Conservation (phyloP, 169 alveolate species). For the Amoebophrya sp. region DNA sequence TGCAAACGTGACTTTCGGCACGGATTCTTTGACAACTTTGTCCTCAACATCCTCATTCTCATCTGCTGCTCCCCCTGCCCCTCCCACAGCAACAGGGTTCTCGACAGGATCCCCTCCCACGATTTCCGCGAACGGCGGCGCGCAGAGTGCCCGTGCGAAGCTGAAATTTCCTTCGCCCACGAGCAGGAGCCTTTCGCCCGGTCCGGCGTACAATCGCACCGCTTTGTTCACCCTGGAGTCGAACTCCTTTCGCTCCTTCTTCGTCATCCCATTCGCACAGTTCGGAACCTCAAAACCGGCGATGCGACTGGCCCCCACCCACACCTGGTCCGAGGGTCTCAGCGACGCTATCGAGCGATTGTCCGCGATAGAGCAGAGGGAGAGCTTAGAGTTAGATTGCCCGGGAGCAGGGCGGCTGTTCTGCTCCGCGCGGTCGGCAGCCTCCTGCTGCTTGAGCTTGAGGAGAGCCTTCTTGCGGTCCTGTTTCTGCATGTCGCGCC, state of each 20-base stretch:
- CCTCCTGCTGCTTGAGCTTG: neutral
- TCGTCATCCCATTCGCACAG: neutral
- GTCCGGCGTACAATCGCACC: neutral
- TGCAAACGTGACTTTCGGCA: too few relatives aligned
- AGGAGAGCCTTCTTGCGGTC: neutral
- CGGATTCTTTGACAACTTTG: too few relatives aligned
- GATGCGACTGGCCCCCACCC: neutral
- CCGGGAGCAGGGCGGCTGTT: neutral
- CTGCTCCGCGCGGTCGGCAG: neutral
- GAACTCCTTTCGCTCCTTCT: neutral
- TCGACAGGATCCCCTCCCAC: too few relatives aligned
- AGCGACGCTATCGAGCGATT: neutral
- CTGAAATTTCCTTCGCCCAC: neutral
- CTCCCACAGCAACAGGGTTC: too few relatives aligned
- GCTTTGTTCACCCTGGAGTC: neutral
- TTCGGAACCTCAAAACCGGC: too few relatives aligned
- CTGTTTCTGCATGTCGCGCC: neutral
- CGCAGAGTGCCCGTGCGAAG: neutral
- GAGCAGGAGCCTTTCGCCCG: neutral
- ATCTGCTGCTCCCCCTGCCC: too few relatives aligned
- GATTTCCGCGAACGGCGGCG: neutral
- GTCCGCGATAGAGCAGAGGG: neutral
- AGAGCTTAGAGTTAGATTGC: too few relatives aligned
- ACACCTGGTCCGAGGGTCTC: neutral
- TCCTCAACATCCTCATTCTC: too few relatives aligned